Percentiles rank a stretch among this genome's conserved stretches.
Evolutionary conservation across 352 stramenopile genomes (phyloP).

Genomic region (Phytophthora foliorum): DNA sequence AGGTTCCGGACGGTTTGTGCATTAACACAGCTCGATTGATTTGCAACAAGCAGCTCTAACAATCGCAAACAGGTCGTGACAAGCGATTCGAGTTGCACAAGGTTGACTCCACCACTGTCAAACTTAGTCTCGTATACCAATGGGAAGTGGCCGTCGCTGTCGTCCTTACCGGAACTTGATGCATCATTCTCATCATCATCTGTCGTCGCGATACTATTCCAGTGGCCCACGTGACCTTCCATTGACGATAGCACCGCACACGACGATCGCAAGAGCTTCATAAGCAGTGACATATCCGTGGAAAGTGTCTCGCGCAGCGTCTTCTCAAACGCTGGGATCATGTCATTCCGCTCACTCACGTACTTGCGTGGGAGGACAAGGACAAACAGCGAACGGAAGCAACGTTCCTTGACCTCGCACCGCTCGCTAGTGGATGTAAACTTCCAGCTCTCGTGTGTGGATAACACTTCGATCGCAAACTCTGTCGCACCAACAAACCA

Average conservation of each 20-base stretch:
- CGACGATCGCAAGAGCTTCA: constrained; percentile 66
- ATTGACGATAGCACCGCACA: constrained; percentile 39
- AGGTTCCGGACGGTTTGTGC: constrained; percentile 33
- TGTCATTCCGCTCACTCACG: constrained; percentile 44
- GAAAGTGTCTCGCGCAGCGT: constrained; percentile 59
- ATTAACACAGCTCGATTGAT: constrained; percentile 7
- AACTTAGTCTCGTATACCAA: constrained; percentile 49
- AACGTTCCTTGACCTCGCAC: constrained; percentile 59
- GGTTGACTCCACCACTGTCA: constrained; percentile 12
- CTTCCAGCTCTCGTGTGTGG: constrained; percentile 72
- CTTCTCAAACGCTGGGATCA: constrained; percentile 56
- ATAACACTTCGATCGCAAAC: constrained; percentile 67
- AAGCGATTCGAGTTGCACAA: constrained; percentile 49
- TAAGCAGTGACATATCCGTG: constrained; percentile 61
- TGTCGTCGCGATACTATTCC: constrained; percentile 30
- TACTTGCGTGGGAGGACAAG: constrained; percentile 54
- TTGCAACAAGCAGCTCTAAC: constrained; percentile 48
- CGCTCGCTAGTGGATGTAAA: constrained; percentile 52
- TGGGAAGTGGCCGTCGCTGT: constrained; percentile 30
- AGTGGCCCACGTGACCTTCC: constrained; percentile 24
- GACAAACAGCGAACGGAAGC: constrained; percentile 62
- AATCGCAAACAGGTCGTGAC: constrained; percentile 60
- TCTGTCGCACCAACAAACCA: constrained; percentile 70
- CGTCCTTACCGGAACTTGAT: constrained; percentile 4
- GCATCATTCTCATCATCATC: constrained; percentile 9